Evolutionary conservation across 2,329 filamentous ascomycete genomes (phyloP).

Genomic region (Aspergillus sp.): DNA sequence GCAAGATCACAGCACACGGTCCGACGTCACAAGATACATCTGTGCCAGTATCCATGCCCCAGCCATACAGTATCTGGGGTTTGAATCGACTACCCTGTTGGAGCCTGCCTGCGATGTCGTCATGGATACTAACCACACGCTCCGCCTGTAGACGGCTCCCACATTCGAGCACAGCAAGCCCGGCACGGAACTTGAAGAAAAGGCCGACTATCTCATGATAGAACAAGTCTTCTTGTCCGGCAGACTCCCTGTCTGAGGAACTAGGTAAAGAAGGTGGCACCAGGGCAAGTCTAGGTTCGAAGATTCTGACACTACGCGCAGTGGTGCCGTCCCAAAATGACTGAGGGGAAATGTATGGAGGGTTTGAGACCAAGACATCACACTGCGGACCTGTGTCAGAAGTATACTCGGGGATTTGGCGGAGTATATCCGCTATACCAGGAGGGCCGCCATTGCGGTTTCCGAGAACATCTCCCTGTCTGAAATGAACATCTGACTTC

Average conservation of each 20-base stretch:
- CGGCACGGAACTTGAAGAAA: conserved; percentile 20
- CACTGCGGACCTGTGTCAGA: conserved; percentile 16
- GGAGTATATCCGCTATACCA: conserved; percentile 15
- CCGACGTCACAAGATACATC: no score
- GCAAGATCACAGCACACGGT: no score
- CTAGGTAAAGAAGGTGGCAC: conserved; percentile 52
- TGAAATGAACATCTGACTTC: conserved; percentile 43
- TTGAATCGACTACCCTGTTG: no score
- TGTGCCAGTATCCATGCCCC: no score
- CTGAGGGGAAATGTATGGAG: conserved; percentile 76
- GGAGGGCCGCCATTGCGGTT: conserved; percentile 1
- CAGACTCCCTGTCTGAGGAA: not conserved
- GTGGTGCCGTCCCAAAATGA: conserved; percentile 61
- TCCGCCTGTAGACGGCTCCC: conserved; percentile 32
- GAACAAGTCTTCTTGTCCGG: conserved; percentile 32
- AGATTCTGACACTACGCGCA: conserved; percentile 70
- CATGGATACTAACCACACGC: conserved; percentile 26
- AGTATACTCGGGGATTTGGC: not conserved
- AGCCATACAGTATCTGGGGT: no score
- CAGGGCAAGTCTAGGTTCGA: conserved; percentile 77
- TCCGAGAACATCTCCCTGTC: conserved; percentile 43
- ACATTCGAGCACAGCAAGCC: conserved; percentile 36
- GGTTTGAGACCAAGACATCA: conserved; percentile 80
- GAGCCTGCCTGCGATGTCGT: conserved; percentile 1
- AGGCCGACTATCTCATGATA: conserved; percentile 32